Evolutionary conservation across 345 rosid species (phyloP).

Genomic region (Eutrema heterophyllum): DNA sequence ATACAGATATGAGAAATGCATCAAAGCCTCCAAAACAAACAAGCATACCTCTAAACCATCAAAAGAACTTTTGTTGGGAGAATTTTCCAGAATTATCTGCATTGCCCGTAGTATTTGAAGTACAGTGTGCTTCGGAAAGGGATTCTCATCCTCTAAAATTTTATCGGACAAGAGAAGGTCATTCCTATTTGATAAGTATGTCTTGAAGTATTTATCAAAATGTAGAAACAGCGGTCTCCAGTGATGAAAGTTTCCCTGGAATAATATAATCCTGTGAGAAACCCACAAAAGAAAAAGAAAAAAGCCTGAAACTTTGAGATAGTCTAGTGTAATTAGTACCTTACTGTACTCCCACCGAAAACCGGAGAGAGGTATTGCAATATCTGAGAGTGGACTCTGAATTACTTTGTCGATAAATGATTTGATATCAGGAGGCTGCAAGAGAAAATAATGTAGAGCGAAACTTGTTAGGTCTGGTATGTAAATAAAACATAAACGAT

Average conservation of each 20-base stretch:
- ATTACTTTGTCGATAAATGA: slow-evolving; percentile 90
- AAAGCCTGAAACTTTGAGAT: not conserved
- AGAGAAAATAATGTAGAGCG: not conserved
- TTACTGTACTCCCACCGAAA: slow-evolving; percentile 87
- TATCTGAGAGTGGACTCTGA: slow-evolving; percentile 92
- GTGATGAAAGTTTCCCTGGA: slow-evolving; percentile 95
- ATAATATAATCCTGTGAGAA: slow-evolving; percentile 29
- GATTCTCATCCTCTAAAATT: slow-evolving; percentile 56
- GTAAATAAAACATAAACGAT: not conserved
- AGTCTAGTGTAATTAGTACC: slow-evolving; percentile 36
- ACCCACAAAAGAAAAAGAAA: not conserved
- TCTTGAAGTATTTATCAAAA: slow-evolving; percentile 89
- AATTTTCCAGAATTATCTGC: slow-evolving; percentile 88
- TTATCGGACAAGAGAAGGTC: slow-evolving; percentile 78
- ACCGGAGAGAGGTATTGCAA: slow-evolving; percentile 95
- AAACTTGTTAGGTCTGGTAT: not conserved
- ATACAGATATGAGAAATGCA: slow-evolving; percentile 5
- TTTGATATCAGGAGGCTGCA: slow-evolving; percentile 89
- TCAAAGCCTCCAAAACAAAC: not conserved
- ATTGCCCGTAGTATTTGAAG: slow-evolving; percentile 85
- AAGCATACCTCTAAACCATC: slow-evolving; percentile 84
- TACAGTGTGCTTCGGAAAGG: slow-evolving; percentile 78
- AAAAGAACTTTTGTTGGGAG: slow-evolving; percentile 83
- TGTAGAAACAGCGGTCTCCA: slow-evolving; percentile 95
- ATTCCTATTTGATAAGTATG: slow-evolving; percentile 69